These are phyloP conservation scores for Calamus simplicifolius DNA, from an alignment of 176 grass and related monocot genomes.

Conservation along the genomic window DNA sequence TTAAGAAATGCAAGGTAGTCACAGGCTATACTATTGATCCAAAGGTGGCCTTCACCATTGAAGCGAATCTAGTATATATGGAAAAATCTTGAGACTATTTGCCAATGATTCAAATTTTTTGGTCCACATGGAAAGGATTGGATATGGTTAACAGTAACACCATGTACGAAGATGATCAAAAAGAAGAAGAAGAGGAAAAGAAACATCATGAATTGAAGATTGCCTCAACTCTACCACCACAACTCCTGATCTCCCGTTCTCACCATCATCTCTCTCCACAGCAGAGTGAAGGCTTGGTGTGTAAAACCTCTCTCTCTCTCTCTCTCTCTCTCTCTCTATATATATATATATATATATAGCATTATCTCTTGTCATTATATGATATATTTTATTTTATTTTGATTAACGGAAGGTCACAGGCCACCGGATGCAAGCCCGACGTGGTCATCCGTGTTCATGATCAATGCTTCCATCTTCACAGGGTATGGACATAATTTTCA, in stretches of 20 bases:
- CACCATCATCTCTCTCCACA: conserved; percentile 22
- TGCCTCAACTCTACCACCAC: conserved; percentile 37
- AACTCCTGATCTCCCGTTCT: conserved; percentile 12
- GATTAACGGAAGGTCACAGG: conserved; percentile 36
- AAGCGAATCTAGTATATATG: too few relatives aligned
- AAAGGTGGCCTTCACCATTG: too few relatives aligned
- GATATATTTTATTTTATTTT: too few relatives aligned
- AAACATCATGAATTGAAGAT: conserved; percentile 5
- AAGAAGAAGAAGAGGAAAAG: conserved; percentile 43
- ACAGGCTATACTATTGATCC: too few relatives aligned
- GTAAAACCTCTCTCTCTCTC: background rate
- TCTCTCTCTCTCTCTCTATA: too few relatives aligned
- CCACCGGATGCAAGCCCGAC: conserved; percentile 59
- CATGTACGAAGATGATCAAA: conserved; percentile 87
- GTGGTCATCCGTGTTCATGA: conserved; percentile 59
- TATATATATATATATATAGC: too few relatives aligned
- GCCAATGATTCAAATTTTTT: background rate
- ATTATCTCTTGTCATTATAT: too few relatives aligned
- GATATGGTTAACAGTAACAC: conserved; percentile 86
- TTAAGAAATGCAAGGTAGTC: too few relatives aligned
- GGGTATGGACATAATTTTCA: conserved; percentile 24
- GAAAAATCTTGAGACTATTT: too few relatives aligned
- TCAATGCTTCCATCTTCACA: conserved; percentile 60
- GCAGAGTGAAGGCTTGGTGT: conserved; percentile 4
- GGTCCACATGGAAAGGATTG: conserved; percentile 76